Evolutionary conservation across 2,329 filamentous ascomycete genomes (phyloP), one percentile per base, ranked within the genome.

Genomic region (Curvularia hawaiiensis): DNA sequence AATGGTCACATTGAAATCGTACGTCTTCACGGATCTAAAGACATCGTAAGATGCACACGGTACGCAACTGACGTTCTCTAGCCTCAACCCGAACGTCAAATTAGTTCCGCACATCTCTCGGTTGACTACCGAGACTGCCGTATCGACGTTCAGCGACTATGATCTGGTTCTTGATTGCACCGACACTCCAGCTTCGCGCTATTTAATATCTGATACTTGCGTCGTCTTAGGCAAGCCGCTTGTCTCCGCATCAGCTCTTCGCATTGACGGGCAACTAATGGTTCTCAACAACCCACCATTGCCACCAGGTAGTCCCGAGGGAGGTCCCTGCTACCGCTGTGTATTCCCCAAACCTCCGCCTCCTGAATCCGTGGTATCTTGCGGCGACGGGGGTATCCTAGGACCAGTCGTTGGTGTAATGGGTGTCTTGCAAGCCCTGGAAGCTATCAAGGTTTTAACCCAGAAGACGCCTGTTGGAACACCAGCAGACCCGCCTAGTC

Each of bases 91-190:
- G 0, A 81, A 85, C 12, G 80, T 90, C 18, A 83, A 75, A 1
- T 92, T 92, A 69, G 75, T 84, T 18, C 77, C 86, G 0, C 83
- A 96, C 70, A 74, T 77, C 10, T 80, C 82, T 14, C 88, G 90
- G 62, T 83, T 97, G 14, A 86, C 85, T 0, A 83, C 91, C 0
- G 78, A 85, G 57, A 90, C 89, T 51, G 90, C 92, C 0, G 77
- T 86, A 7, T 75, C 80, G 0, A 86, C 92, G 40, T 85, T 96
- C 54, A 77, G 80, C 0, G 67, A 80, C 4, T 98, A 96, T 72
- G 91, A 97, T 67, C 66, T 97, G 0, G 86, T 98, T 1, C 86
- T 99, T 12, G 95, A 99, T 76, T 99, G 95, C 75, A 98, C 94
- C 10, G 95, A 99, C 76, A 92, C 94, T 63, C 94, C 95, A 0